Evolutionary conservation across 2,329 filamentous ascomycete genomes (phyloP).

Genomic region (Fusarium sterilihyphosum): DNA sequence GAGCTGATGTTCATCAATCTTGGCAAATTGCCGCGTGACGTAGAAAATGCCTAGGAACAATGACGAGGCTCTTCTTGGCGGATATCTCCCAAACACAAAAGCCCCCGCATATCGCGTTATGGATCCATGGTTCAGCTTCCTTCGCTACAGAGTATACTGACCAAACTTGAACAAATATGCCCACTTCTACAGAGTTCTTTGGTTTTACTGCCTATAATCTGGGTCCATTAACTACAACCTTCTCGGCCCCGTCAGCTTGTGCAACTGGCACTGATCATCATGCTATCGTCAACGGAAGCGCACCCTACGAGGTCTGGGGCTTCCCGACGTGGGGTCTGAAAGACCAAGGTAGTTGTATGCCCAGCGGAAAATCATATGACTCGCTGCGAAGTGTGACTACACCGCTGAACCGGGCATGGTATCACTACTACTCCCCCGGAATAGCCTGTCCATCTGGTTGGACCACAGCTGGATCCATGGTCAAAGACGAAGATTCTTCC

Average conservation of each 20-base stretch:
- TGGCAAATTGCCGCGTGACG: background rate
- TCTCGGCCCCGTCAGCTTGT: background rate
- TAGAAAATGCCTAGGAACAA: background rate
- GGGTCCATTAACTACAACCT: background rate
- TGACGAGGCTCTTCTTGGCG: background rate
- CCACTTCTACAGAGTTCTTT: constrained; percentile 5
- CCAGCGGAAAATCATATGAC: background rate
- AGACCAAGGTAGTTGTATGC: background rate
- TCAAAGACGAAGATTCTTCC: rapidly evolving
- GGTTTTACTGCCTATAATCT: background rate
- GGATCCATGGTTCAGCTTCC: background rate
- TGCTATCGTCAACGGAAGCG: background rate
- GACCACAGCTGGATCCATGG: background rate
- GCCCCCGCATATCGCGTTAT: background rate
- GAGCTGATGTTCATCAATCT: background rate
- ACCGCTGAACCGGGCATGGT: rapidly evolving
- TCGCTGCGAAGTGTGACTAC: rapidly evolving
- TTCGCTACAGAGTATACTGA: background rate
- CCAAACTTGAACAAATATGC: background rate
- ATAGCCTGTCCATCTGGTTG: background rate
- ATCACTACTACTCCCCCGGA: background rate
- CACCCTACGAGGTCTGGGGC: background rate
- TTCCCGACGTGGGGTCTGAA: background rate
- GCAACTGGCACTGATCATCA: background rate
- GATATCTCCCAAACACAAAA: background rate